These are phyloP conservation scores for Epichloe hybrida DNA, from an alignment of 2,329 filamentous ascomycete species.

Conservation along the genomic window DNA sequence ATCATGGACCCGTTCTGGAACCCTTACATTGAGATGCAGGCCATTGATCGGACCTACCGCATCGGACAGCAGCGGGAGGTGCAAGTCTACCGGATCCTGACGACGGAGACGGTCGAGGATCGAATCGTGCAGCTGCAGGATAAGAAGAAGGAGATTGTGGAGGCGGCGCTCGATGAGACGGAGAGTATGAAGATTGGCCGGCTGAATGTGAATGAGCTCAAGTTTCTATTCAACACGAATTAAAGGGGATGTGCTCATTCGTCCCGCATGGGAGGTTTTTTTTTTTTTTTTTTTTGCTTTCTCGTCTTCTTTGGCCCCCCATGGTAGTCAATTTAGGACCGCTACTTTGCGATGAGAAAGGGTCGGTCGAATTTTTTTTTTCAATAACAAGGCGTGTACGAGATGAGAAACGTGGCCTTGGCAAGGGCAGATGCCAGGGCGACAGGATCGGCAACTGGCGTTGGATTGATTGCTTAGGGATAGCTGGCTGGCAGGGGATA, in stretches of 20 bases:
- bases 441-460: not conserved
- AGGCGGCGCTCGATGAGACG: slow-evolving; percentile 66
- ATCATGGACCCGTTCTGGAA: slow-evolving; percentile 94
- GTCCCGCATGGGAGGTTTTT: too few species aligned
- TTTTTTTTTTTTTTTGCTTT: too few species aligned
- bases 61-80: slow-evolving; percentile 69
- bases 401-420: too few species aligned
- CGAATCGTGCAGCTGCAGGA: slow-evolving; percentile 70
- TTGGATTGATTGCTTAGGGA: not conserved
- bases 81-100: slow-evolving; percentile 65
- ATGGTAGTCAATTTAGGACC: too few species aligned
- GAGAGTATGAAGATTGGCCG: slow-evolving; percentile 53
- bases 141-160: slow-evolving; percentile 63
- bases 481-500: not conserved
- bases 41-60: slow-evolving; percentile 77
- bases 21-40: slow-evolving; percentile 83
- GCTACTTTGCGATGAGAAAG: too few species aligned
- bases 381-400: too few species aligned
- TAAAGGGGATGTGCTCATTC: not conserved
- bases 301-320: too few species aligned
- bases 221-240: slow-evolving; percentile 45
- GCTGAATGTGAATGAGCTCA: slow-evolving; percentile 52
- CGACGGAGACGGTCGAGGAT: slow-evolving; percentile 72
- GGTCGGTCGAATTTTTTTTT: too few species aligned
- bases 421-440: too few species aligned